Evolutionary conservation across 139 green algal species (phyloP), one percentile per base, ranked within the genome.

Genomic region (Bryopsis sp.): DNA sequence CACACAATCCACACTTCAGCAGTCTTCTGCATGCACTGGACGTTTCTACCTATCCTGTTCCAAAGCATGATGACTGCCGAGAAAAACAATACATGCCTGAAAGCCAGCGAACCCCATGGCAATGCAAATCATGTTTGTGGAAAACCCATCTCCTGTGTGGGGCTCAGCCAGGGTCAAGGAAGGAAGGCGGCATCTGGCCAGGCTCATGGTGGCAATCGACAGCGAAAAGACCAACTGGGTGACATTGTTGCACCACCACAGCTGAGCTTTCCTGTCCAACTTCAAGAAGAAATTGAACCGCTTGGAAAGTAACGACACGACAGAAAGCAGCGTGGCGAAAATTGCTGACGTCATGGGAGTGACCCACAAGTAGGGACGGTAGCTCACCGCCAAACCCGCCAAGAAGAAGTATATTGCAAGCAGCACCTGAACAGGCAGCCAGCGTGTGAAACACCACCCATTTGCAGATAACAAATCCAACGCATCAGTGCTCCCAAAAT

Each of bases 361-460:
- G 28, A 92, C 48, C 83, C 81, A 90, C 67, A 95, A 78, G 75
- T 80, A 61, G 19, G 71, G 80, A 47, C 85, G 79, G 24, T 76
- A 75, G 59, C 67, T 72, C 19, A 95, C 85, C 0, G 85, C 71
- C 7, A 92, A 67, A 24, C 88, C 88, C 0, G 81, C 82, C 47
- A 95, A 77, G 78, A 94, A 90, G 76, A 87, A 92, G 80, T 94
- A 95, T 1, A 94, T 29, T 2, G 75, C 83, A 47, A 94, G 75
- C 39, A 95, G 77, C 15, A 71, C 67, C 80, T 92, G 74, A 34
- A 65, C 6, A 37, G 32, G 1, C 11, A 35, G 29, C 22, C 36
- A 22, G 32, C 28, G 64, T n/a, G n/a, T n/a, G n/a, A n/a, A n/a
- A n/a, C n/a, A n/a, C n/a, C n/a, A n/a, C n/a, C n/a, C n/a, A n/a